Percentiles rank a stretch among this genome's conserved stretches.
Evolutionary conservation across 768 basidiomycete species (phyloP).

Genomic region (Sarcodon aspratus): DNA sequence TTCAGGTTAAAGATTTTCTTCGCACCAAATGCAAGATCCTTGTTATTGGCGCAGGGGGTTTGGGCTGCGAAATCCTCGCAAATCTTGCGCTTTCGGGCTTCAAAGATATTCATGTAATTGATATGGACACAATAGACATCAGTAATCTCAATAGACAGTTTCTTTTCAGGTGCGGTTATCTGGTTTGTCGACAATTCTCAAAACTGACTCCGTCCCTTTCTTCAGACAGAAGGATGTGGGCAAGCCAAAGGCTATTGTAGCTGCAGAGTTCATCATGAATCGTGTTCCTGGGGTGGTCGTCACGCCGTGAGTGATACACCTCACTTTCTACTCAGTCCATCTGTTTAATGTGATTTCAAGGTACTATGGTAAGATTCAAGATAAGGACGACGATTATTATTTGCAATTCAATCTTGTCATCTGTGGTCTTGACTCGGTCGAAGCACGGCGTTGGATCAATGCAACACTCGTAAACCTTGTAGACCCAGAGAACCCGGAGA

Average conservation of each 20-base stretch:
- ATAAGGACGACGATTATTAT: conserved; percentile 92
- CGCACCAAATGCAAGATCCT: conserved; percentile 81
- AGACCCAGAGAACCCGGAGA: conserved; percentile 87
- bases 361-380: conserved; percentile 96
- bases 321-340: background rate
- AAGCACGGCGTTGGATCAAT: conserved; percentile 97
- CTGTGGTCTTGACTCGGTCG: conserved; percentile 94
- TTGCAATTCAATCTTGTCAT: conserved; percentile 95
- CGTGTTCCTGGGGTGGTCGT: conserved; percentile 94
- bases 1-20: conserved; percentile 81
- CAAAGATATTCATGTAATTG: conserved; percentile 98
- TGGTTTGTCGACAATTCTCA: conserved; percentile 1
- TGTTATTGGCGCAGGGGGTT: conserved; percentile 95
- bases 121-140: conserved; percentile 99
- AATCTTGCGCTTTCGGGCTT: conserved; percentile 95
- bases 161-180: conserved; percentile 67
- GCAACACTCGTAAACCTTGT: conserved; percentile 93
- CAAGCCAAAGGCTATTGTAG: conserved; percentile 84
- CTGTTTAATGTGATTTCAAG: conserved; percentile 24
- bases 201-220: background rate
- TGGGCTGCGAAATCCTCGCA: conserved; percentile 95
- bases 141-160: conserved; percentile 98
- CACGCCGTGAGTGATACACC: conserved; percentile 60
- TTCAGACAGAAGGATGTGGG: conserved; percentile 83
- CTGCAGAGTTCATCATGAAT: conserved; percentile 95